Evolutionary conservation across 2,329 filamentous ascomycete genomes (phyloP).

Genomic region (Epichloe aotearoae): DNA sequence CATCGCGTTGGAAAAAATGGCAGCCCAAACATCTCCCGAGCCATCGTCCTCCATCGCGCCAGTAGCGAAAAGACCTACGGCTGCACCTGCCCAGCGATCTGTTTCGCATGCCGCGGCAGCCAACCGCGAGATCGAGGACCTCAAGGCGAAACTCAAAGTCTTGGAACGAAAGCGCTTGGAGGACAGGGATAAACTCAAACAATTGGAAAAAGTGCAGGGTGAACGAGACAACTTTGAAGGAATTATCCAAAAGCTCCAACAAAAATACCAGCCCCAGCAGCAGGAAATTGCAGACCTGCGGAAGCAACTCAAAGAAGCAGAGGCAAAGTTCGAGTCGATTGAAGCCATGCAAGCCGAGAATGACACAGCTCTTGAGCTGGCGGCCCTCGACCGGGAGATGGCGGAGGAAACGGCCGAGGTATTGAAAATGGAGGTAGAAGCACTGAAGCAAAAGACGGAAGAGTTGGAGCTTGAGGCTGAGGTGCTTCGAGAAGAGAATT

Average conservation of each 20-base stretch:
- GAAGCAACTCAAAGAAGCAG: slow-evolving; percentile 64
- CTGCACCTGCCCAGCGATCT: slow-evolving; percentile 21
- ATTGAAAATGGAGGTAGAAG: slow-evolving; percentile 66
- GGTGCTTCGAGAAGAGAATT: slow-evolving; percentile 74
- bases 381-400: slow-evolving; percentile 86
- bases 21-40: slow-evolving; percentile 21
- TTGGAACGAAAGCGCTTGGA: slow-evolving; percentile 79
- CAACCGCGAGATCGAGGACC: slow-evolving; percentile 64
- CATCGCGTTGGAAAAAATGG: slow-evolving; percentile 36
- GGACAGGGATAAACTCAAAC: slow-evolving; percentile 73
- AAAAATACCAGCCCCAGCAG: slow-evolving; percentile 75
- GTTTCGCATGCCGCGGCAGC: slow-evolving; percentile 38
- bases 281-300: slow-evolving; percentile 66
- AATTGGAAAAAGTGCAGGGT: slow-evolving; percentile 59
- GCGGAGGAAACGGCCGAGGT: slow-evolving; percentile 85
- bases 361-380: slow-evolving; percentile 73
- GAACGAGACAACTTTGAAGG: slow-evolving; percentile 68
- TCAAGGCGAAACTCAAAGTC: slow-evolving; percentile 76
- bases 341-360: slow-evolving; percentile 67
- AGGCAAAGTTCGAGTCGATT: slow-evolving; percentile 51
- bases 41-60: slow-evolving; percentile 17
- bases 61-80: slow-evolving; percentile 16
- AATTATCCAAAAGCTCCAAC: slow-evolving; percentile 82
- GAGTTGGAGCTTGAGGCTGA: slow-evolving; percentile 83
- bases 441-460: slow-evolving; percentile 61